Base-by-base conservation (phyloP, 2,329 filamentous ascomycete species). In the Arthrobotrys pseudoclavata region DNA sequence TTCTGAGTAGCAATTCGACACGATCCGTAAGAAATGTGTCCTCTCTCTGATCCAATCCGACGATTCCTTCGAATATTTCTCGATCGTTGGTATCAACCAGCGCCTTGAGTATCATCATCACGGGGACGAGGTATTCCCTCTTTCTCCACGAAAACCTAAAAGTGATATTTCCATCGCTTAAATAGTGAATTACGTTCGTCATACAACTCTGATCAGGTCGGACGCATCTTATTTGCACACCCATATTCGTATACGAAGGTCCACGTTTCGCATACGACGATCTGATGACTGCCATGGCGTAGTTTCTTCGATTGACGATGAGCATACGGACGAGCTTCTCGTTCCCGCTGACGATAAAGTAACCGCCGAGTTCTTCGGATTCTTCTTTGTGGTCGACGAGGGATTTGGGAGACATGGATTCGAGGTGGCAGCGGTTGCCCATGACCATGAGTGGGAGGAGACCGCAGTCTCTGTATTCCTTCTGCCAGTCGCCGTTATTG, bases 91-190 rank as follows among this genome's bases (percentile, higher is more conserved):
- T 99, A 84, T 99, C 95, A 1, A 96, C 89, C 61, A 99, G 86
- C 0, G 96, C 95, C 86, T 98, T 99, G 80, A 99, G 85, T 37
- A 99, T 90, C 95, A 99, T 98, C 88, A 97, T 91, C 78, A 94
- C 92, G 0, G 96, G 96, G 1, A 99, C 89, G n/a, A 99, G 89
- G 82, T 93, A 99, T 84, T 99, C 96, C 81, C 94, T 93, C 85
- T 99, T 99, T 80, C 94, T 89, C 95, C 95, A 99, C 5, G 95
- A 97, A 84, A 99, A 99, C 70, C 96, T 89, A 85, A 99, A 97
- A 0, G 93, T 98, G 81, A 98, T 91, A 84, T 97, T 98, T 80
- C 96, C 96, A 83, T 99, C 96, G 81, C 88, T 93, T 70, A 99
- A 88, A 84, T 98, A 99, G 85, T 99, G 96, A 60, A 99, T 87